Base-by-base conservation (phyloP, 2,329 filamentous ascomycete genomes). In the Cercospora brassicicola region DNA sequence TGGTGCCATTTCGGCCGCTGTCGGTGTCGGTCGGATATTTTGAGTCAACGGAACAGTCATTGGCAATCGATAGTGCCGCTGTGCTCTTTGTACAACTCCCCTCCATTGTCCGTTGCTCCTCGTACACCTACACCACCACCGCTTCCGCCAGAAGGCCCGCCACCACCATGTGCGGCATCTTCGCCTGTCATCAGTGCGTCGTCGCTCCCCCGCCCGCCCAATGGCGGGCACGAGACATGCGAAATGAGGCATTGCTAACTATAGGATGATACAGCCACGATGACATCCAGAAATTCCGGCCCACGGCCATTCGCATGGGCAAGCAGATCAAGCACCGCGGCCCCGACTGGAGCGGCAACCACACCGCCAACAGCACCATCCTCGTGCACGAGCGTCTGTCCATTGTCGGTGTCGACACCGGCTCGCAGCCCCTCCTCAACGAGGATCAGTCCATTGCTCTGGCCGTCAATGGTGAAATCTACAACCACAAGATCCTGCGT, bases 391-490 rank as follows among this genome's bases (percentile, higher is more conserved):
- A 99, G 83, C 92, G 95, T 83, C 86, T 99, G 81, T 95, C 92
- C 81, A 98, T 99, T 80, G 95, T 99, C 79, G 95, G 95, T 80
- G 92, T 98, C 80, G 94, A 98, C 81, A 94, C 92, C 77, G 95
- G 95, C 79, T 94, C 95, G 62, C 95, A 99, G 83, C 95, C 95
- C 72, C 86, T 99, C 73, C 91, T 94, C 85, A 98, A 93, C 85
- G 89, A 93, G 74, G 94, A 98, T 80, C 90, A 89, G 73, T 90
- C 86, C 76, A 90, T 99, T 76, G 90, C 94, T 72, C 89, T 99
- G 69, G 94, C 95, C 73, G 95, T 98, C 88, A 99, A 99, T 82
- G 95, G 95, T 82, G 95, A 99, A 81, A 99, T 99, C 80, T 99
- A 99, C 87, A 99, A 99, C 89, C 95, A 99, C 84, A 91, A 94